Percentiles rank a stretch among this genome's conserved stretches.
phyloP scores from a whole-genome alignment of 495 filamentous ascomycete genomes.

The Tuber microsphaerosporum region DNA sequence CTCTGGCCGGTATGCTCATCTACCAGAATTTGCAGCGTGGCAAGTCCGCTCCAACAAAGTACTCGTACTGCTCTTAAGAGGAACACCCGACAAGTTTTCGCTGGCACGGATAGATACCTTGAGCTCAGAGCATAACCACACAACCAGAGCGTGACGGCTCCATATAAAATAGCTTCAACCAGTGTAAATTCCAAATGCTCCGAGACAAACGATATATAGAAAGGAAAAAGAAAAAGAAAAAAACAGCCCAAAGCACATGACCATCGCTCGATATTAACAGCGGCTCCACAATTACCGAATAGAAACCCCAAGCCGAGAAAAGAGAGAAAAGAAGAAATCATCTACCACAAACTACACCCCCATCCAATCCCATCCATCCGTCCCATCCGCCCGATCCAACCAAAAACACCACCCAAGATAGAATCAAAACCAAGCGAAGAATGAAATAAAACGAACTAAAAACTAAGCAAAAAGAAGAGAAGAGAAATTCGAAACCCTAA shows the following conservation, averaged over 20 bases:
- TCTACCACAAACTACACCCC: slow-evolving; percentile 25
- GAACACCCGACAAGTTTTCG: background rate
- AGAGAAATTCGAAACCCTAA: background rate
- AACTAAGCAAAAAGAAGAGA: background rate
- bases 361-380: slow-evolving; percentile 6
- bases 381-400: background rate
- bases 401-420: slow-evolving; percentile 7
- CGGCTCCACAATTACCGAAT: background rate
- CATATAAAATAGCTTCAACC: background rate
- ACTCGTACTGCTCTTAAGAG: background rate
- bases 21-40: background rate
- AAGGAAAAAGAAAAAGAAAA: background rate
- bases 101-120: background rate
- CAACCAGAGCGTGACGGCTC: background rate
- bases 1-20: background rate
- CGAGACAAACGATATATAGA: slow-evolving; percentile 8
- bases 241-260: slow-evolving; percentile 1
- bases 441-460: background rate
- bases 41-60: background rate
- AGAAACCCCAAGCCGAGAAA: background rate
- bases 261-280: background rate
- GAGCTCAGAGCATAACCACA: background rate
- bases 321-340: slow-evolving; percentile 7
- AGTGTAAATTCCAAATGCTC: background rate
- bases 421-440: slow-evolving; percentile 7